A percentile compares a stretch with the other conserved stretches of the same genome.
These are phyloP conservation scores for Dalechampia spathulata DNA, from an alignment of 441 rosid species.

Conservation along the genomic window DNA sequence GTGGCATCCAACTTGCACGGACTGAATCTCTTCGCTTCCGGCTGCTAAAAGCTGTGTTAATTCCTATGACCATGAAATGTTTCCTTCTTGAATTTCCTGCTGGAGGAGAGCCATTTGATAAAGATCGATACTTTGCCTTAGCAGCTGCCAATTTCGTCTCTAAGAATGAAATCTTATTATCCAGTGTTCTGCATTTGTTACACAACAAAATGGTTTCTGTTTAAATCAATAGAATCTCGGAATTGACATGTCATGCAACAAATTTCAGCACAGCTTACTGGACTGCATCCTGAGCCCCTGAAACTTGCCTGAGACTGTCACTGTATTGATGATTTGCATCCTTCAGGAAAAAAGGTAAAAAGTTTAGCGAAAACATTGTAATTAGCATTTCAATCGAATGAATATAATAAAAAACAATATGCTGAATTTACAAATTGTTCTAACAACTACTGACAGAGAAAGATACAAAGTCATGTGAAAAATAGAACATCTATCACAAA, in stretches of 20 bases:
- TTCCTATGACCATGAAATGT: constrained; percentile 79
- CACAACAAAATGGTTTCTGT: background rate
- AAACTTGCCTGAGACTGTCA: constrained; percentile 23
- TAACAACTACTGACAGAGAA: no score
- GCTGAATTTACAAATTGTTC: no score
- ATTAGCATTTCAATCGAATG: constrained; percentile 2
- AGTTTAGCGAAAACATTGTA: constrained; percentile 9
- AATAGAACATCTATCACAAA: no score
- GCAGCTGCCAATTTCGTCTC: constrained; percentile 51
- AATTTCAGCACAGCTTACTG: constrained; percentile 37
- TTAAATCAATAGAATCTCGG: constrained; percentile 10
- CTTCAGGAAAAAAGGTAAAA: constrained; percentile 16
- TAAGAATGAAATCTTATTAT: constrained; percentile 36
- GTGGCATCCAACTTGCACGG: constrained; percentile 91
- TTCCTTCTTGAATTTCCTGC: constrained; percentile 31
- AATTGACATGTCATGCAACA: constrained; percentile 3
- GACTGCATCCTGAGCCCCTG: constrained; percentile 29
- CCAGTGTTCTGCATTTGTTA: constrained; percentile 38
- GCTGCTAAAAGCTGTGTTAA: constrained; percentile 83
- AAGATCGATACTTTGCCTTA: constrained; percentile 36
- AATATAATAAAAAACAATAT: constrained; percentile 4
- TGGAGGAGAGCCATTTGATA: constrained; percentile 23
- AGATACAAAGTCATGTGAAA: no score
- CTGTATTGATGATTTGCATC: constrained; percentile 15
- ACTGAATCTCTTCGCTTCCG: constrained; percentile 78